Base-by-base conservation (phyloP, 2,329 filamentous ascomycete species). In the Pleochaeta shiraiana region DNA sequence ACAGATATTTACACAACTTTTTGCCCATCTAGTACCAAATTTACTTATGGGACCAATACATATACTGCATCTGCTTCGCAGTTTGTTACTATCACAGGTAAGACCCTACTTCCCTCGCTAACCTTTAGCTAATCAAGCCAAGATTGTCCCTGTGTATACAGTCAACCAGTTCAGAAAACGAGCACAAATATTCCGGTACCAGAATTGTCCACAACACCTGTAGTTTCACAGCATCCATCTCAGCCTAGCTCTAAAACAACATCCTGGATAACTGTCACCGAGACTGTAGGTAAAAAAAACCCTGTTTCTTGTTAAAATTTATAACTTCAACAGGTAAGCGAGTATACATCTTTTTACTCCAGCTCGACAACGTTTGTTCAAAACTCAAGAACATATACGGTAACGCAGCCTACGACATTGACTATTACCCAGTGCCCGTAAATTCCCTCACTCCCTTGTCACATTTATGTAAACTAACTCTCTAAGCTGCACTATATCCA, bases 41-140 rank as follows among this genome's bases (percentile, higher is more conserved):
- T 79, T 65, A 73, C 74, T 60, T 71, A 76, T 68, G 73, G 73
- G 65, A 72, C 71, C 65, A 70, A 74, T 66, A 78, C 77, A 66
- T 77, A 77, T 72, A 86, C 81, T 70, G 78, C 89, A 76, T 83
- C 83, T 69, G 77, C 80, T 76, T 37, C 57, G 14, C 30, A 37
- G n/a, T 9, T 69, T 71, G 78, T 71, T 74, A 74, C 67, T 73
- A 70, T 69, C 72, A 75, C 62, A 74, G 39, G 63, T 21, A 7
- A 24, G 33, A 2, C 33, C 26, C 12, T 14, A 3, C 21, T 62
- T 45, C 9, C n/a, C 26, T 24, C 33, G 21, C 21, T 12, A 39
- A 9, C 9, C n/a, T 6, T 39, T 16, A 16, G 26, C 59, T 62
- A 39, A 62, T 39, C 3, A 19, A 21, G 33, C 19, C 19, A 28